These are phyloP conservation scores for Phaeolepiota aurea DNA, from an alignment of 768 basidiomycete species.

Conservation along the genomic window DNA sequence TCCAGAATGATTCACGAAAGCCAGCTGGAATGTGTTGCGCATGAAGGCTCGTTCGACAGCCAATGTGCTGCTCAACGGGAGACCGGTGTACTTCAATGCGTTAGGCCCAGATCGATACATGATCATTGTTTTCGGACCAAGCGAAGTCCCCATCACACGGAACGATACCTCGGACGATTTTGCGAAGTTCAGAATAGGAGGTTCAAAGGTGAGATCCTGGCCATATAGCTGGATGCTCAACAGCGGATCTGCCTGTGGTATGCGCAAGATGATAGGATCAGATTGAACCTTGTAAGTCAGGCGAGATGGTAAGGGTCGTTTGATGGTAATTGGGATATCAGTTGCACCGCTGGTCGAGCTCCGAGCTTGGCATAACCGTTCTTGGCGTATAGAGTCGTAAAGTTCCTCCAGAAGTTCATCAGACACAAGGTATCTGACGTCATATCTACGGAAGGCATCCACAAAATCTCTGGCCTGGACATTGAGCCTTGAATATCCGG, in stretches of 20 bases:
- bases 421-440: conserved; percentile 58
- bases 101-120: conserved; percentile 81
- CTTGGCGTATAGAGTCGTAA: conserved; percentile 68
- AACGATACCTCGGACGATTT: conserved; percentile 80
- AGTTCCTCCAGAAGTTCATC: conserved; percentile 73
- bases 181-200: conserved; percentile 71
- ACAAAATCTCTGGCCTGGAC: conserved; percentile 75
- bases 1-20: conserved; percentile 64
- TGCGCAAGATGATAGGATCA: conserved; percentile 78
- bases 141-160: conserved; percentile 77
- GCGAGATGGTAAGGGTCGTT: conserved; percentile 64
- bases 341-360: conserved; percentile 29
- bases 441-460: conserved; percentile 74
- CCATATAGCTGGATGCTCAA: conserved; percentile 81
- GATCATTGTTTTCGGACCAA: conserved; percentile 77
- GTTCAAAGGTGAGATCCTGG: conserved; percentile 84
- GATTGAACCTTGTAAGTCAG: conserved; percentile 87
- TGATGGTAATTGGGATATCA: conserved; percentile 58
- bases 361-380: conserved; percentile 67
- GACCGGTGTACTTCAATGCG: conserved; percentile 72
- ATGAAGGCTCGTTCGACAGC: conserved; percentile 90
- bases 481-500: conserved; percentile 44
- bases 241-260: conserved; percentile 78
- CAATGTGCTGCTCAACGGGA: conserved; percentile 73
- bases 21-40: conserved; percentile 92